Base-by-base conservation (phyloP, 148 eudicot species). In the Camellia lanceoleosa region DNA sequence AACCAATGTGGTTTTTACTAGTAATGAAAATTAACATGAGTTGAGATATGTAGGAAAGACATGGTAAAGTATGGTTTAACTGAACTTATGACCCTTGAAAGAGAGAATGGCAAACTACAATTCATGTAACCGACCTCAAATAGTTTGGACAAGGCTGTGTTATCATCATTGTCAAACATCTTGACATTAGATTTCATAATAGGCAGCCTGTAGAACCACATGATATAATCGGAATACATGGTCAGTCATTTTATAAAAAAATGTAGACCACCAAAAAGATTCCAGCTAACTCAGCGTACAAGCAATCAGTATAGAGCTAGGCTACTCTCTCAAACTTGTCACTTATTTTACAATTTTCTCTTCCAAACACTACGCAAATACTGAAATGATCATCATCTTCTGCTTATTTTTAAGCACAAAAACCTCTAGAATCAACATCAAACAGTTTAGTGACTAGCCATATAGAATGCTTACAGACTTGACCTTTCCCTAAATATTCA, bases 71-170 rank as follows among this genome's bases (percentile, higher is more conserved):
- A 10, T 69, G 54, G 20, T 56, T 54, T 30, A 78, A 47, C 64
- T 56, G 8, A 43, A 43, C 43, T n/a, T 66, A 51, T 69, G 55
- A 23, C 38, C 54, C 52, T 66, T 77, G 62, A 51, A 23, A 77
- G 19, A 5, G 71, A 66, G 62, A 66, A 65, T 13, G 61, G 59
- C 60, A 66, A 51, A 77, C 42, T 54, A 15, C 62, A 20, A 65
- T 63, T 73, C 71, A 67, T 41, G 58, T 9, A 55, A 77, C 73
- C 60, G 11, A 51, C 59, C 43, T 65, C 62, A 49, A 76, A 47
- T 47, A 66, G 30, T 65, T 51, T 68, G 71, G 43, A 68, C 19
- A 2, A 67, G 20, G 43, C 71, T 68, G 5, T 68, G 71, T 44
- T 42, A 15, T 6, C 20, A 68, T 43, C 42, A 47, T 47, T 42